Percentiles rank a stretch among this genome's conserved stretches.
Evolutionary conservation across 2,329 filamentous ascomycete species (phyloP).

Genomic region (Colletotrichum scovillei): DNA sequence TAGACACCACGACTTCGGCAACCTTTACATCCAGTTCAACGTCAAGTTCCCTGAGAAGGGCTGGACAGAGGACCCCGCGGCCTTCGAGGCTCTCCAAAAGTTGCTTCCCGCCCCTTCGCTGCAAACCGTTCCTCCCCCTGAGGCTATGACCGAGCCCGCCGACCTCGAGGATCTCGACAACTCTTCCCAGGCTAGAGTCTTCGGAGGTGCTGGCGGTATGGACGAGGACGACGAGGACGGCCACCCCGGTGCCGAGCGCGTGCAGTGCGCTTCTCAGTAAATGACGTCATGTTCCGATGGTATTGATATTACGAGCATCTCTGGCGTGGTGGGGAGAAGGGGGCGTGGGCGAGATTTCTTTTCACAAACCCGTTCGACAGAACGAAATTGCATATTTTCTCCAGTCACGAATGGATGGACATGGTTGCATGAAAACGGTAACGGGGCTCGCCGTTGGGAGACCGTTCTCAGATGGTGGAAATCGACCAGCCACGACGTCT

Average conservation of each 20-base stretch:
- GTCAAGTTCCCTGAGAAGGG: constrained; percentile 94
- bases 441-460: constrained; percentile 7
- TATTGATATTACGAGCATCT: constrained; percentile 36
- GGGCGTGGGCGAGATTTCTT: constrained; percentile 37
- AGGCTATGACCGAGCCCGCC: constrained; percentile 92
- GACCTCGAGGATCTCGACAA: constrained; percentile 87
- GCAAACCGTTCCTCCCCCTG: constrained; percentile 76
- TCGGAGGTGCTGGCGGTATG: constrained; percentile 65
- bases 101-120: constrained; percentile 80
- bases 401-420: constrained; percentile 35
- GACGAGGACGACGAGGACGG: constrained; percentile 85
- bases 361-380: constrained; percentile 22
- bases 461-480: neutral
- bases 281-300: constrained; percentile 36
- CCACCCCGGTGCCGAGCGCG: constrained; percentile 79
- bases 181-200: constrained; percentile 73
- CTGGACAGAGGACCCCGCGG: constrained; percentile 73
- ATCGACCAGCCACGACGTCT: constrained; percentile 9
- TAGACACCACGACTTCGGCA: constrained; percentile 94
- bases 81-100: constrained; percentile 83
- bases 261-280: constrained; percentile 92
- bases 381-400: constrained; percentile 35
- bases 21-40: constrained; percentile 96
- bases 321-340: constrained; percentile 36
- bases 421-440: constrained; percentile 33